Evolutionary conservation across 345 rosid species (phyloP).

Genomic region (Durio zibethinus): DNA sequence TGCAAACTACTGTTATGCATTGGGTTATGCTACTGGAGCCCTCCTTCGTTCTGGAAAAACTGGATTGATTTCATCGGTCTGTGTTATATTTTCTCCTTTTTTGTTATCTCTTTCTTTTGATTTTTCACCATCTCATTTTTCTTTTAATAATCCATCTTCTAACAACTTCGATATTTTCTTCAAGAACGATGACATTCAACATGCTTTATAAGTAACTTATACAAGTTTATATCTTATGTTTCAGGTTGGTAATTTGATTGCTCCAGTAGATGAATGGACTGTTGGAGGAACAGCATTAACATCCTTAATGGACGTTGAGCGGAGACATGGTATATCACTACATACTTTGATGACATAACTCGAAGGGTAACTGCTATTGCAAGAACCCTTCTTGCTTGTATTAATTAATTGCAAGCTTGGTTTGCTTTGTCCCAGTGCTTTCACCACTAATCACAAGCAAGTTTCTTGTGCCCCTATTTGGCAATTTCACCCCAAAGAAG

Average conservation of each 20-base stretch:
- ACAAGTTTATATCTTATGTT: neutral
- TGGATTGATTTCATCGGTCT: slow-evolving; percentile 85
- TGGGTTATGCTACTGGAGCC: slow-evolving; percentile 88
- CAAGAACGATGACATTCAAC: neutral
- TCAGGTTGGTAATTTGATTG: slow-evolving; percentile 88
- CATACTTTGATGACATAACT: neutral
- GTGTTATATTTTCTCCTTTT: slow-evolving; percentile 1
- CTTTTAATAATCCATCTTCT: neutral
- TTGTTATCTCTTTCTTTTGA: neutral
- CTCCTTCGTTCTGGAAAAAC: slow-evolving; percentile 86
- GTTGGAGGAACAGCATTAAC: slow-evolving; percentile 92
- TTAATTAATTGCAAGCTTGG: neutral
- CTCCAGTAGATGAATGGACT: slow-evolving; percentile 86
- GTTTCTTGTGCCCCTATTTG: neutral
- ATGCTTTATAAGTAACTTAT: neutral
- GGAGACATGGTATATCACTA: slow-evolving; percentile 76
- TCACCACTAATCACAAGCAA: neutral
- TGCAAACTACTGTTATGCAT: slow-evolving; percentile 80
- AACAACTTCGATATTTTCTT: neutral
- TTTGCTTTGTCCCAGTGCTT: neutral
- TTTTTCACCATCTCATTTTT: neutral
- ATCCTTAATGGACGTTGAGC: slow-evolving; percentile 94
- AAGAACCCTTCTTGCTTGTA: neutral
- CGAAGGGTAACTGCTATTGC: neutral
- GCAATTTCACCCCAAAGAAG: neutral